These are phyloP conservation scores for Hansenula lynferdii DNA, from an alignment of 1,139 yeast genomes.

Conservation along the genomic window DNA sequence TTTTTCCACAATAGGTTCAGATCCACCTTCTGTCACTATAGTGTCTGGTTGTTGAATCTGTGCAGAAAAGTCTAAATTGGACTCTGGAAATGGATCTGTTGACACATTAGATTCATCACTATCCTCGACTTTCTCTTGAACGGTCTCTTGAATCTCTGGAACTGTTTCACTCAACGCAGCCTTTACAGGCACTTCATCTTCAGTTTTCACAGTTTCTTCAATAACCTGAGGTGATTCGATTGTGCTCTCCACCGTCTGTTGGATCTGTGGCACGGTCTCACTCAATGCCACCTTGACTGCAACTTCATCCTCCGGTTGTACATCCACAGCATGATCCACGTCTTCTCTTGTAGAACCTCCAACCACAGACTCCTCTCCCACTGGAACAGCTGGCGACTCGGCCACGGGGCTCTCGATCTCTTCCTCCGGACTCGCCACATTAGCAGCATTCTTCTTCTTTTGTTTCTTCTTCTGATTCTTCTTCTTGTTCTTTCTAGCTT, in stretches of 20 bases:
- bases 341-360: too few relatives aligned
- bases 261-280: too few relatives aligned
- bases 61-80: too few relatives aligned
- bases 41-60: too few relatives aligned
- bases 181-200: not conserved
- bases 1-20: not conserved
- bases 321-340: not conserved
- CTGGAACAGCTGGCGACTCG: not conserved
- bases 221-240: not conserved
- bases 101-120: not conserved
- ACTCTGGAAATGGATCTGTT: not conserved
- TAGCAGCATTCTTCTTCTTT: not conserved
- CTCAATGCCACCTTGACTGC: too few relatives aligned
- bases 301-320: not conserved
- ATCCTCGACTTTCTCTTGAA: not conserved
- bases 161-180: not conserved
- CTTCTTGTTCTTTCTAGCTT: slow-evolving; percentile 6
- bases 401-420: not conserved
- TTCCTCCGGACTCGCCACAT: not conserved
- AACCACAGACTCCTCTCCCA: not conserved
- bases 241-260: too few relatives aligned
- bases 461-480: slow-evolving; percentile 9
- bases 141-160: not conserved
- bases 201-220: not conserved
- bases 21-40: not conserved